These are phyloP conservation scores for Anethum foeniculum DNA, from an alignment of 140 eudicot species.

Conservation along the genomic window DNA sequence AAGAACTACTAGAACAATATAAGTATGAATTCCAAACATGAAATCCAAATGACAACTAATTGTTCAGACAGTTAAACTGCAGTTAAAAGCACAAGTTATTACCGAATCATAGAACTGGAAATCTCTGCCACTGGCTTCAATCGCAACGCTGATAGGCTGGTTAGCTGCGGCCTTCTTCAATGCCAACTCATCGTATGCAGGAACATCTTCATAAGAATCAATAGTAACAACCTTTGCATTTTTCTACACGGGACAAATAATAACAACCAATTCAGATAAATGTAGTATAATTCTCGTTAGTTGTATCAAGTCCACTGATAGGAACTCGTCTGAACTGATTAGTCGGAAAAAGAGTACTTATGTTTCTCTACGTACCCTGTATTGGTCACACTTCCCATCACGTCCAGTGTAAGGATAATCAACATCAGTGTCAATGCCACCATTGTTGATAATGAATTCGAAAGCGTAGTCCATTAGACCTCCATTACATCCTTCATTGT, in stretches of 20 bases:
- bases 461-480: slow-evolving; percentile 75
- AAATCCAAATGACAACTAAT: neutral
- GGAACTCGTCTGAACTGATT: neutral
- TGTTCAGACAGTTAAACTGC: neutral
- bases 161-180: slow-evolving; percentile 47
- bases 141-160: slow-evolving; percentile 59
- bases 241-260: neutral
- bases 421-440: slow-evolving; percentile 56
- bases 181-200: slow-evolving; percentile 46
- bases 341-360: neutral
- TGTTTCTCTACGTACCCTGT: slow-evolving; percentile 34
- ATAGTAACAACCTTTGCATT: slow-evolving; percentile 50
- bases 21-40: neutral
- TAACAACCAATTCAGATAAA: neutral
- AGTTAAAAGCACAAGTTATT: slow-evolving; percentile 6
- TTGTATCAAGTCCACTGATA: neutral
- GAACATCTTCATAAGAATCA: slow-evolving; percentile 71
- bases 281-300: neutral
- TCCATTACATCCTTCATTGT: slow-evolving; percentile 62
- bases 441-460: slow-evolving; percentile 55
- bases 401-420: slow-evolving; percentile 66
- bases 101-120: slow-evolving; percentile 62
- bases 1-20: neutral
- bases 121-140: slow-evolving; percentile 59
- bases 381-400: slow-evolving; percentile 51